These are phyloP conservation scores for Neurospora intermedia DNA, from an alignment of 495 filamentous ascomycete species.

Conservation along the genomic window DNA sequence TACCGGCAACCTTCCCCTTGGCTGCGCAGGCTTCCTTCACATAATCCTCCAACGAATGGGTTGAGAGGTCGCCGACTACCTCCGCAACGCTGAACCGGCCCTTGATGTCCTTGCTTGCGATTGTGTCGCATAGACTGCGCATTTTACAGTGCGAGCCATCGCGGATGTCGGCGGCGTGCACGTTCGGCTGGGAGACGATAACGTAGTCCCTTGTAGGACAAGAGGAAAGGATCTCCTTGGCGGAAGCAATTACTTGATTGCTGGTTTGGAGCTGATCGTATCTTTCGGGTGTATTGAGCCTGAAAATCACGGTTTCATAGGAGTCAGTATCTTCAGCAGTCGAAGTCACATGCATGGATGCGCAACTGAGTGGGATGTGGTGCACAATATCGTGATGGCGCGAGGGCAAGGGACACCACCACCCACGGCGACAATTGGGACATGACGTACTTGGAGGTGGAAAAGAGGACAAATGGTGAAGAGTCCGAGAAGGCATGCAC, in stretches of 20 bases:
- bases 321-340: not conserved
- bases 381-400: not conserved
- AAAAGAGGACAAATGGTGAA: slow-evolving; percentile 79
- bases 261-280: slow-evolving; percentile 34
- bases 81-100: slow-evolving; percentile 41
- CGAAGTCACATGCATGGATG: not conserved
- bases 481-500: slow-evolving; percentile 70
- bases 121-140: slow-evolving; percentile 21
- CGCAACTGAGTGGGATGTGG: not conserved
- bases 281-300: slow-evolving; percentile 20
- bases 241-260: slow-evolving; percentile 25
- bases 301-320: slow-evolving; percentile 12
- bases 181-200: slow-evolving; percentile 67
- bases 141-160: slow-evolving; percentile 19
- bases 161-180: slow-evolving; percentile 56
- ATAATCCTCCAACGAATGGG: slow-evolving; percentile 22
- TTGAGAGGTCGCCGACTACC: slow-evolving; percentile 49
- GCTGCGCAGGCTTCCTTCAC: slow-evolving; percentile 22
- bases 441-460: slow-evolving; percentile 58
- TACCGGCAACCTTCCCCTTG: slow-evolving; percentile 28
- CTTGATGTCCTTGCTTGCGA: slow-evolving; percentile 10
- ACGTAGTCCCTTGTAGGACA: slow-evolving; percentile 74
- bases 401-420: not conserved
- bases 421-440: not conserved
- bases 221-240: slow-evolving; percentile 40